Conservation (phyloP, 345 rosid species). For the Orychophragmus violaceus region DNA sequence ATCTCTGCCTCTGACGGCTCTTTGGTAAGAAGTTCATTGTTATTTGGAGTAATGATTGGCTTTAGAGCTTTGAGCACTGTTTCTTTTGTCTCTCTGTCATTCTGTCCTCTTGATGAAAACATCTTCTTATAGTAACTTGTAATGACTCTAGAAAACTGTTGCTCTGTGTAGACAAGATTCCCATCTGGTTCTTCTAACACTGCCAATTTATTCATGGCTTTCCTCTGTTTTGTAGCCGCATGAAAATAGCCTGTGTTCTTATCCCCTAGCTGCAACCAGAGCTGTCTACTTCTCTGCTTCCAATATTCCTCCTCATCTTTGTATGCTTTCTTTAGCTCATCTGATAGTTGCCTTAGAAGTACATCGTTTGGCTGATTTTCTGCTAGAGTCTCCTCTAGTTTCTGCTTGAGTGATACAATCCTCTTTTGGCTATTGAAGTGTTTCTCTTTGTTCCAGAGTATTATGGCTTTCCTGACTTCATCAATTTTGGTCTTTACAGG, state of each 20-base stretch:
- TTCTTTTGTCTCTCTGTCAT: not conserved
- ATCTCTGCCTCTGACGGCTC: not conserved
- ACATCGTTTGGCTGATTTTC: accelerated
- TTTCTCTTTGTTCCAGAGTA: not conserved
- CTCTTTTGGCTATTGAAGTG: not conserved
- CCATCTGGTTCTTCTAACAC: not conserved
- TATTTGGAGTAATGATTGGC: not conserved
- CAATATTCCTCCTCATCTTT: not conserved
- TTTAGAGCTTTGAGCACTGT: not conserved
- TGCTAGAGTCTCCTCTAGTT: not conserved
- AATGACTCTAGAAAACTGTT: not conserved
- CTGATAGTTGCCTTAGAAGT: not conserved
- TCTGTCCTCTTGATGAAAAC: not conserved
- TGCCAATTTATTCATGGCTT: not conserved
- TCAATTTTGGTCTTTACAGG: not conserved
- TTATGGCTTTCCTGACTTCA: accelerated
- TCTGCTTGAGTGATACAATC: accelerated
- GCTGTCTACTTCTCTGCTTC: not conserved
- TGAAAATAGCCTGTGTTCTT: not conserved
- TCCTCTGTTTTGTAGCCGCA: accelerated
- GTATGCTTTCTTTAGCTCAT: not conserved
- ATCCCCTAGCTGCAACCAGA: not conserved
- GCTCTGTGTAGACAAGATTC: not conserved
- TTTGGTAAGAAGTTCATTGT: not conserved
- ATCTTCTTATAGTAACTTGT: not conserved